A percentile compares a stretch with the other conserved stretches of the same genome.
Evolutionary conservation across 2,329 filamentous ascomycete species (phyloP).

Genomic region (Dactylellina drechsleri): DNA sequence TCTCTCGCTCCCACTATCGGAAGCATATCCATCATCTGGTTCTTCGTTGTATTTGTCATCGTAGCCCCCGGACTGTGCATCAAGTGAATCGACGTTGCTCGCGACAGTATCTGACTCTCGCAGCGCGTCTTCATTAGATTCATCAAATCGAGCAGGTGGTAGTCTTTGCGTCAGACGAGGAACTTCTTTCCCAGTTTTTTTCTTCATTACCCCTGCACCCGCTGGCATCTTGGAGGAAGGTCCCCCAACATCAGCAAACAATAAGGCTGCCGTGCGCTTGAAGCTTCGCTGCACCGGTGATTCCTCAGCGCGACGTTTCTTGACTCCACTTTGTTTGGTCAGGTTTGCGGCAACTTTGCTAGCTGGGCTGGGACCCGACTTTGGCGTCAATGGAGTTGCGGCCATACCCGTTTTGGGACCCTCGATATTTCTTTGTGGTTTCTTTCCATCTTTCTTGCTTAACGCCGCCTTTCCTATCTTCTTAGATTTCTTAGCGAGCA

Average conservation of each 20-base stretch:
- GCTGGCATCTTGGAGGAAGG: not conserved
- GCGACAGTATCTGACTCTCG: constrained; percentile 22
- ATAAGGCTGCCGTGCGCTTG: constrained; percentile 32
- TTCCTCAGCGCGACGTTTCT: constrained; percentile 16
- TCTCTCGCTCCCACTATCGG: constrained; percentile 48
- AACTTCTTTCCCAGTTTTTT: constrained; percentile 1
- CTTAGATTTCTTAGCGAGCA: constrained; percentile 34
- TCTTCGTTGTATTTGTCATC: constrained; percentile 11
- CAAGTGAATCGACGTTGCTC: constrained; percentile 45
- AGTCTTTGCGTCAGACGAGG: constrained; percentile 20
- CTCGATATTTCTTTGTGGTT: not conserved
- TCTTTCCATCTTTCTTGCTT: constrained; percentile 43
- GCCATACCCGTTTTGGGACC: not conserved
- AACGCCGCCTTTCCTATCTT: constrained; percentile 30
- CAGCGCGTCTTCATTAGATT: constrained; percentile 17
- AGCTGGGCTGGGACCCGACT: constrained; percentile 32
- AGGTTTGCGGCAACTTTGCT: constrained; percentile 4
- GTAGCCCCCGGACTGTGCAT: constrained; percentile 37
- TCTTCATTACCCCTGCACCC: not conserved
- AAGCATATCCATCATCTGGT: constrained; percentile 48
- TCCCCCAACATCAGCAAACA: constrained; percentile 30
- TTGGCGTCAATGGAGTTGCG: constrained; percentile 33
- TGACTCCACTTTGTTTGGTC: constrained; percentile 7
- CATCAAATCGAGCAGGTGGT: constrained; percentile 41
- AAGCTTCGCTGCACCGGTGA: constrained; percentile 26